These are phyloP conservation scores for Mortierella hygrophila DNA, from an alignment of 192 early-diverging fungal genomes.

Conservation along the genomic window DNA sequence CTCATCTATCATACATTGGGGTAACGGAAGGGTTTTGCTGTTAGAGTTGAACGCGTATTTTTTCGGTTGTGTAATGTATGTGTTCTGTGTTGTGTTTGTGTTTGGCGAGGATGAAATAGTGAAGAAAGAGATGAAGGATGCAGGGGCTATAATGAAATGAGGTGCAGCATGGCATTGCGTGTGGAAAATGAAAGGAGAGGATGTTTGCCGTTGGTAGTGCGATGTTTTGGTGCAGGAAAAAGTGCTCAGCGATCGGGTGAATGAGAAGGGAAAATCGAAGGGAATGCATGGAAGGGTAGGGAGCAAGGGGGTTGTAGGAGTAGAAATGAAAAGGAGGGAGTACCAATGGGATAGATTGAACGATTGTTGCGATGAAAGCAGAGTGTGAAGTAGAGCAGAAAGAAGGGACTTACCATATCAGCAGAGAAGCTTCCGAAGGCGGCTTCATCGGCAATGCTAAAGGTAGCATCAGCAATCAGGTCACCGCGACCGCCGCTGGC, in stretches of 20 bases:
- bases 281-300: neutral
- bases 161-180: too few relatives aligned
- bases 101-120: too few relatives aligned
- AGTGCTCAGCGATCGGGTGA: too few relatives aligned
- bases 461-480: conserved; percentile 34
- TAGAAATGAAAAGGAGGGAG: neutral
- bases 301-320: neutral
- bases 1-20: conserved; percentile 26
- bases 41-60: neutral
- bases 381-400: neutral
- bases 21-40: neutral
- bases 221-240: too few relatives aligned
- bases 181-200: too few relatives aligned
- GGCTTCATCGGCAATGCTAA: conserved; percentile 53
- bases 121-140: too few relatives aligned
- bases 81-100: too few relatives aligned
- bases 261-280: too few relatives aligned
- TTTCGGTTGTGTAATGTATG: too few relatives aligned
- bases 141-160: too few relatives aligned
- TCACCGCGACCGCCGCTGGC: conserved; percentile 62
- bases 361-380: neutral
- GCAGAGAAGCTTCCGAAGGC: conserved; percentile 61
- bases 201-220: too few relatives aligned
- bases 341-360: neutral
- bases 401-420: conserved; percentile 39